A percentile compares a stretch with the other conserved stretches of the same genome.
These are phyloP conservation scores for Clarireedia paspali DNA, from an alignment of 2,329 filamentous ascomycete genomes.

Conservation along the genomic window DNA sequence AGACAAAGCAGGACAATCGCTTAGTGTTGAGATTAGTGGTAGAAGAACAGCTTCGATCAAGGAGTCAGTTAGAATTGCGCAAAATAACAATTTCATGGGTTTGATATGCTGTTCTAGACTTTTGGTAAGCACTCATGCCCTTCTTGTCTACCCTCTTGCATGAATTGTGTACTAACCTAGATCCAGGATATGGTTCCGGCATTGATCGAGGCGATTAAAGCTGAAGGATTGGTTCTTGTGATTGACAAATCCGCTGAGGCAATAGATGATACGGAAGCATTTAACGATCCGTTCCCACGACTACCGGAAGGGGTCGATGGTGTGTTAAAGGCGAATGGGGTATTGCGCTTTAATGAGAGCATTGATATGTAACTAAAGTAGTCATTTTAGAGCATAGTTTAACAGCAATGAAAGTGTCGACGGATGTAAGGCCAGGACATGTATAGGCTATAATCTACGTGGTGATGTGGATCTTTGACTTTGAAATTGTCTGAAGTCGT, in stretches of 20 bases:
- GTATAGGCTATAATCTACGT: too few species aligned
- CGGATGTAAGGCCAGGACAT: background rate
- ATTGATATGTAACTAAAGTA: slow-evolving; percentile 56
- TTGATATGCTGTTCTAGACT: slow-evolving; percentile 83
- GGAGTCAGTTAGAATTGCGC: slow-evolving; percentile 85
- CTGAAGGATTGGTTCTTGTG: slow-evolving; percentile 84
- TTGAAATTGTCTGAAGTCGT: too few species aligned
- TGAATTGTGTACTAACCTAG: slow-evolving; percentile 17
- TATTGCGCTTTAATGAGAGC: slow-evolving; percentile 87
- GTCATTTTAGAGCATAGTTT: background rate
- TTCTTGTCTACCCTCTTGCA: background rate
- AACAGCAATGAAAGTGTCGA: background rate
- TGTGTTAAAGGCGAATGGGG: slow-evolving; percentile 74
- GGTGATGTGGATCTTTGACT: too few species aligned
- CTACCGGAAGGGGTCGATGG: slow-evolving; percentile 82
- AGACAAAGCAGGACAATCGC: slow-evolving; percentile 30
- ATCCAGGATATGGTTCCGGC: slow-evolving; percentile 86
- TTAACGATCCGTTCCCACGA: slow-evolving; percentile 46
- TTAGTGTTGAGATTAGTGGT: slow-evolving; percentile 43
- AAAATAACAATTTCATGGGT: slow-evolving; percentile 98
- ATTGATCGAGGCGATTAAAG: slow-evolving; percentile 87
- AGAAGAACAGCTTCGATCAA: slow-evolving; percentile 80
- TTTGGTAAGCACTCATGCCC: slow-evolving; percentile 51
- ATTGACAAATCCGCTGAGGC: slow-evolving; percentile 65
- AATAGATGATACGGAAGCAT: slow-evolving; percentile 25